Base-by-base conservation (phyloP, 2,329 filamentous ascomycete genomes). In the Aspergillus sp. region DNA sequence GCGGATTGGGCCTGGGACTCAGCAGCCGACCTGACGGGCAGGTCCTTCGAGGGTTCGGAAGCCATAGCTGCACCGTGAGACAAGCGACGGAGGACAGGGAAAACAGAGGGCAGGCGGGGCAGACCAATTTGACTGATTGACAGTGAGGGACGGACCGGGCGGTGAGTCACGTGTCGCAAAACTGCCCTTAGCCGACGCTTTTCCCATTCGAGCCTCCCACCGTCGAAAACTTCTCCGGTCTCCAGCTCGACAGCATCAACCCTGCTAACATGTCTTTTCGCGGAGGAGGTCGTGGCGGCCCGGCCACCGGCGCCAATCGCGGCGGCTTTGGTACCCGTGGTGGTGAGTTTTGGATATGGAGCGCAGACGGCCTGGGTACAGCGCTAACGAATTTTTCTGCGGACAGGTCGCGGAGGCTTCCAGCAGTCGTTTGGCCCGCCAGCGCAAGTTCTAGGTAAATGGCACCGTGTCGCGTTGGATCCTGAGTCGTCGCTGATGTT, bases 341-440 rank as follows among this genome's bases (percentile, higher is more conserved):
- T 57, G 61, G 62, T 64, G 49, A 55, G 55, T 40, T 39, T 36
- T 34, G 30, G 47, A 51, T 41, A 32, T 43, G 33, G 38, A 28
- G 28, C 13, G 34, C 12, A 8, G 12, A 2, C 8, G 17, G n/a
- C 8, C 15, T 14, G 32, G 32, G 28, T 26, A 47, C 32, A 32
- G 46, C 19, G 48, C 51, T 57, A 49, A 57, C 44, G 46, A 55
- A 52, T 47, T 57, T 58, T 55, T 50, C 40, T 50, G 38, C 37
- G 42, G 51, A 54, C 57, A 74, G 74, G 74, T 41, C 74, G 76
- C 42, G 75, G 74, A 56, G 75, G 75, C 37, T 78, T 71, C 55
- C 70, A 74, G 43, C 69, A 65, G 45, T 74, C 76, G 38, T 74
- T 71, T 52, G 77, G 77, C 30, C 77, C 77, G 41, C 77, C 77